phyloP scores from a whole-genome alignment of 805 yeast species.

The Torulaspora franciscae region DNA sequence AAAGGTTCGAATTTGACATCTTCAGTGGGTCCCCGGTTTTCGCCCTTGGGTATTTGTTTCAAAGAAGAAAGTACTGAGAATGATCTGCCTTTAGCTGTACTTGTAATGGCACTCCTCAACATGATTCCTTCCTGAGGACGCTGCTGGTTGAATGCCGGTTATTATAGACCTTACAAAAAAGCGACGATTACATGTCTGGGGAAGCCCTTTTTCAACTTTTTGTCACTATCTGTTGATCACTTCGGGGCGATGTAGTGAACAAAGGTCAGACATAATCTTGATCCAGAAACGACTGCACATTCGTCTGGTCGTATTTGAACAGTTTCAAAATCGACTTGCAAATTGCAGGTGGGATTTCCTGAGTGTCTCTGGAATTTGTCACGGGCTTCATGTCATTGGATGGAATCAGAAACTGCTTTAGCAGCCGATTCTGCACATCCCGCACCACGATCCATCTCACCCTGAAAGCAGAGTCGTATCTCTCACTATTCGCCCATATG shows the following conservation, averaged over 20 bases:
- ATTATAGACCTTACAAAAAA: slow-evolving; percentile 1
- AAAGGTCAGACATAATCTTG: slow-evolving; percentile 7
- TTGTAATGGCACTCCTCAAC: slow-evolving; percentile 3
- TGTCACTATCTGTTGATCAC: not conserved
- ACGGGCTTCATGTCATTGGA: slow-evolving; percentile 48
- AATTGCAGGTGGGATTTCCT: slow-evolving; percentile 47
- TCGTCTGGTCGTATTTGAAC: slow-evolving; percentile 32
- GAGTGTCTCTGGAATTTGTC: slow-evolving; percentile 58
- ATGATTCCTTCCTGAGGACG: slow-evolving; percentile 1
- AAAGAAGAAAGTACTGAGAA: slow-evolving; percentile 19
- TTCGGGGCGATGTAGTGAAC: not conserved
- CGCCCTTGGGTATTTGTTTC: slow-evolving; percentile 6
- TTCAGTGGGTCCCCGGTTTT: not conserved
- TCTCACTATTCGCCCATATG: slow-evolving; percentile 44
- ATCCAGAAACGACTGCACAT: slow-evolving; percentile 22
- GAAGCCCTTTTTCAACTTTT: slow-evolving; percentile 1
- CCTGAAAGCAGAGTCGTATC: slow-evolving; percentile 51
- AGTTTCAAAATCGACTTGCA: slow-evolving; percentile 46
- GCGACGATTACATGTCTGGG: not conserved
- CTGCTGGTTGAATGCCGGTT: not conserved
- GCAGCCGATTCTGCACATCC: slow-evolving; percentile 46
- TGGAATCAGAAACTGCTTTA: slow-evolving; percentile 44
- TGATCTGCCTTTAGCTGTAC: slow-evolving; percentile 3
- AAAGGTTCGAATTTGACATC: slow-evolving; percentile 28
- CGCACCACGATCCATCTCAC: slow-evolving; percentile 50